These are phyloP conservation scores for sorghum (Sorghum bicolor) DNA, from an alignment of 176 grass and related monocot genomes.

Conservation along the genomic window DNA sequence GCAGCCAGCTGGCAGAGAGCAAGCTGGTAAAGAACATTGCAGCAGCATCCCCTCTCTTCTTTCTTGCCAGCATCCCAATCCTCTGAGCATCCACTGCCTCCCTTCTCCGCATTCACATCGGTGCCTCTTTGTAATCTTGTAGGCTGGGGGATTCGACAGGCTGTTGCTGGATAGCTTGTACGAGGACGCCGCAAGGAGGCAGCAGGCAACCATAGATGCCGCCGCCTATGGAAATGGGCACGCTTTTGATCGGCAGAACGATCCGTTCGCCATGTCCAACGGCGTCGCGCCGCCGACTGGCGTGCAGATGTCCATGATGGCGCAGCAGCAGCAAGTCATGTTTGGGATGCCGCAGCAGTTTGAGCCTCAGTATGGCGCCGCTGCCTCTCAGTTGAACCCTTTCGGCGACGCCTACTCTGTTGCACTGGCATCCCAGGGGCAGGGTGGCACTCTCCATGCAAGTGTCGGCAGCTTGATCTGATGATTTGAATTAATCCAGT, in stretches of 20 bases:
- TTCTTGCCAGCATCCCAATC: background rate
- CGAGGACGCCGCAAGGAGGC: slow-evolving; percentile 52
- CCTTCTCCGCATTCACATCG: background rate
- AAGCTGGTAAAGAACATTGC: slow-evolving; percentile 43
- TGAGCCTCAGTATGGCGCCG: slow-evolving; percentile 14
- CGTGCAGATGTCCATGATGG: slow-evolving; percentile 70
- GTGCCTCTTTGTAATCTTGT: background rate
- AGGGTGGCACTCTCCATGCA: too few species aligned
- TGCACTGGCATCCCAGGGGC: too few species aligned
- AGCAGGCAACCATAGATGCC: slow-evolving; percentile 21
- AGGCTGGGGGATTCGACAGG: slow-evolving; percentile 82
- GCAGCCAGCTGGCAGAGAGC: slow-evolving; percentile 34
- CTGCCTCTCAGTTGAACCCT: background rate
- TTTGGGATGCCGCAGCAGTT: slow-evolving; percentile 46
- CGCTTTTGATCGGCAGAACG: background rate
- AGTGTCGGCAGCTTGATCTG: too few species aligned
- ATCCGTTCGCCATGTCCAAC: slow-evolving; percentile 64
- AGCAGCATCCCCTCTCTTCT: background rate
- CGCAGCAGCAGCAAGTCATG: slow-evolving; percentile 29
- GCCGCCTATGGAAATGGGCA: background rate
- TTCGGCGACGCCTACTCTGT: too few species aligned
- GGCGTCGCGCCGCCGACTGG: slow-evolving; percentile 46
- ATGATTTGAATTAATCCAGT: too few species aligned
- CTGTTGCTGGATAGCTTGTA: slow-evolving; percentile 70
- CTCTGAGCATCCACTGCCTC: background rate